A percentile compares a stretch with the other conserved stretches of the same genome.
Evolutionary conservation across 1,139 yeast genomes (phyloP).

Genomic region (Debaryomycetaceae sp.): DNA sequence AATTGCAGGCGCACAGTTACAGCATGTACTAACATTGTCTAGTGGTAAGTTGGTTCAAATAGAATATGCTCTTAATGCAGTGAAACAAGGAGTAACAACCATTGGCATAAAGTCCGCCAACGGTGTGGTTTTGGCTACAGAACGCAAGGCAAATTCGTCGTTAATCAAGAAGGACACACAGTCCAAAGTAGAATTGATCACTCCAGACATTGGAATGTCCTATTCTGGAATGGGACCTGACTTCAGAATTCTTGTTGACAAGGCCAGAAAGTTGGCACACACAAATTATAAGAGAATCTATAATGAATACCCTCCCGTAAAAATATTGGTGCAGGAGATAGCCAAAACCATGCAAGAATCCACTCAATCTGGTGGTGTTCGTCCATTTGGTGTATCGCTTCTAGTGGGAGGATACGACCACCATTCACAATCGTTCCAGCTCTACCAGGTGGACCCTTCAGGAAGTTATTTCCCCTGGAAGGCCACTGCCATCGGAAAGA

Average conservation of each 20-base stretch:
- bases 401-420: slow-evolving; percentile 94
- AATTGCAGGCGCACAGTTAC: background rate
- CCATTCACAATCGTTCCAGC: slow-evolving; percentile 65
- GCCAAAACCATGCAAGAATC: slow-evolving; percentile 98
- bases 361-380: slow-evolving; percentile 96
- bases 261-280: slow-evolving; percentile 91
- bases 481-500: slow-evolving; percentile 98
- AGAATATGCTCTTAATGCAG: slow-evolving; percentile 96
- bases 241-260: slow-evolving; percentile 89
- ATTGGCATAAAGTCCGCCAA: slow-evolving; percentile 94
- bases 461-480: slow-evolving; percentile 99
- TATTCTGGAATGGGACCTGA: slow-evolving; percentile 99
- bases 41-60: slow-evolving; percentile 97
- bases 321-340: slow-evolving; percentile 87
- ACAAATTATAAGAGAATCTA: slow-evolving; percentile 88
- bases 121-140: slow-evolving; percentile 96
- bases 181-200: slow-evolving; percentile 75
- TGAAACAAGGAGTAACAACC: slow-evolving; percentile 96
- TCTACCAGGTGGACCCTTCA: slow-evolving; percentile 97
- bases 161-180: slow-evolving; percentile 73
- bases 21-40: slow-evolving; percentile 16
- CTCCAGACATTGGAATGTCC: slow-evolving; percentile 96
- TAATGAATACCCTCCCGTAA: slow-evolving; percentile 96
- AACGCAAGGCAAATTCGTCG: slow-evolving; percentile 80
- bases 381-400: slow-evolving; percentile 96